phyloP scores from a whole-genome alignment of 257 asterid species.

The Lycium barbarum region DNA sequence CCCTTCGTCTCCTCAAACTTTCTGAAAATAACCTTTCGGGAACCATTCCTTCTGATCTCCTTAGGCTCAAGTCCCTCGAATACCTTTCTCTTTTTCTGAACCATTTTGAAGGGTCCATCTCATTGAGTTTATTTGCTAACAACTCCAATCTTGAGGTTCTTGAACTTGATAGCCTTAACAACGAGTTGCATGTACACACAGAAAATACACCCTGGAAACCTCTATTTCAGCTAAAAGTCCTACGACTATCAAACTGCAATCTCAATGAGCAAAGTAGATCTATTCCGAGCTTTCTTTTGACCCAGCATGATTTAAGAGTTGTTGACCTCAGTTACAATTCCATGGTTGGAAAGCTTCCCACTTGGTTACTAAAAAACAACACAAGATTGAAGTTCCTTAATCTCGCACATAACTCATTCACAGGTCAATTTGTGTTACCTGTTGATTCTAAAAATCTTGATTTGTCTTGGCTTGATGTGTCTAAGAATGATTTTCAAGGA shows the following conservation, averaged over 20 bases:
- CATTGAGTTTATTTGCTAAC: constrained; percentile 35
- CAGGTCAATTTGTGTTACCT: constrained; percentile 31
- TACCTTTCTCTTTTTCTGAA: constrained; percentile 41
- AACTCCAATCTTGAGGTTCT: constrained; percentile 42
- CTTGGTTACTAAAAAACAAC: constrained; percentile 38
- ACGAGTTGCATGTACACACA: constrained; percentile 30
- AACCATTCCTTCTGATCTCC: constrained; percentile 31
- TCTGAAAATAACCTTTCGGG: constrained; percentile 34
- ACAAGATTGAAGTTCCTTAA: constrained; percentile 28
- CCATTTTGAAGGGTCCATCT: constrained; percentile 35
- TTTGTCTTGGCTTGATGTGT: constrained; percentile 35
- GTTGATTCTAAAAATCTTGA: constrained; percentile 14
- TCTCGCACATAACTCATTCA: constrained; percentile 32
- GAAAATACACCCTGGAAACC: constrained; percentile 44
- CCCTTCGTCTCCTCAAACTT: constrained; percentile 34
- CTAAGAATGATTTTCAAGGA: constrained; percentile 33
- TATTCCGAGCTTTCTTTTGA: constrained; percentile 37
- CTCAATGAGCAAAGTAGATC: constrained; percentile 30
- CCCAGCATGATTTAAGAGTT: constrained; percentile 36
- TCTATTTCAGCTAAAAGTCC: constrained; percentile 35
- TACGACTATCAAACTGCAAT: constrained; percentile 36
- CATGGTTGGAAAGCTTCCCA: constrained; percentile 35
- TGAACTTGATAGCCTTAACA: constrained; percentile 37
- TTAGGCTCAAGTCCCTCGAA: constrained; percentile 35
- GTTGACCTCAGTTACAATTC: constrained; percentile 37